Evolutionary conservation across 2,329 filamentous ascomycete genomes (phyloP).

Genomic region (Xylariaceae sp.): DNA sequence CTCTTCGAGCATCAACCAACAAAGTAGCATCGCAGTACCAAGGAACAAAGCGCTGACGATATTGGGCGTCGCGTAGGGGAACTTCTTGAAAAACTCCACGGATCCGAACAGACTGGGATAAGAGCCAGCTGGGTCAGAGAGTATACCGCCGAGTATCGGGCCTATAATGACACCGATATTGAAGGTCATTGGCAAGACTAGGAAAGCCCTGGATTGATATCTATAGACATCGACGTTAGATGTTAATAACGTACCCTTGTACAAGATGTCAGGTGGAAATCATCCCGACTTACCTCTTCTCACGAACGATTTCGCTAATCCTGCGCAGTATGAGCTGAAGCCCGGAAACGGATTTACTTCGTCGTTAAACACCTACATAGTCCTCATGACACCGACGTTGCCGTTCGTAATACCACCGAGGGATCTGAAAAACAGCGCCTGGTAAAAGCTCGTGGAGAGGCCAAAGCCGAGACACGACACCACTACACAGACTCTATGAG

Average conservation of each 20-base stretch:
- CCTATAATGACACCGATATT: slow-evolving; percentile 61
- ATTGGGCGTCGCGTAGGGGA: slow-evolving; percentile 51
- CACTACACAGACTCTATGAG: slow-evolving; percentile 22
- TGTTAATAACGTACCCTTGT: neutral
- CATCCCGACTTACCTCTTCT: slow-evolving; percentile 36
- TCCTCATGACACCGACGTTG: slow-evolving; percentile 68
- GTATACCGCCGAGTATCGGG: slow-evolving; percentile 44
- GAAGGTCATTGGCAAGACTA: slow-evolving; percentile 60
- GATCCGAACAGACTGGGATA: slow-evolving; percentile 43
- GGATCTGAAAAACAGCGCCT: slow-evolving; percentile 57
- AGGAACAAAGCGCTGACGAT: slow-evolving; percentile 47
- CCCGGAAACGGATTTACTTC: neutral
- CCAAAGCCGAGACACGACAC: slow-evolving; percentile 64
- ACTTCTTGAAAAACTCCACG: slow-evolving; percentile 41
- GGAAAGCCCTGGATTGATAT: slow-evolving; percentile 39
- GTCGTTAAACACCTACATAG: slow-evolving; percentile 45
- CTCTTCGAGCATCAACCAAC: slow-evolving; percentile 50
- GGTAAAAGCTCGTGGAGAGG: slow-evolving; percentile 58
- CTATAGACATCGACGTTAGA: slow-evolving; percentile 18
- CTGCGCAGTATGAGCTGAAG: slow-evolving; percentile 21
- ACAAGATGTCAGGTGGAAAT: neutral
- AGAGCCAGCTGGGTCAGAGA: slow-evolving; percentile 41
- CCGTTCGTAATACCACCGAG: slow-evolving; percentile 65
- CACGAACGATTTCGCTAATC: slow-evolving; percentile 41
- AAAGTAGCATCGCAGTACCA: slow-evolving; percentile 36